Base-by-base conservation (phyloP, 768 basidiomycete species). In the Gloeophyllum trabeum region DNA sequence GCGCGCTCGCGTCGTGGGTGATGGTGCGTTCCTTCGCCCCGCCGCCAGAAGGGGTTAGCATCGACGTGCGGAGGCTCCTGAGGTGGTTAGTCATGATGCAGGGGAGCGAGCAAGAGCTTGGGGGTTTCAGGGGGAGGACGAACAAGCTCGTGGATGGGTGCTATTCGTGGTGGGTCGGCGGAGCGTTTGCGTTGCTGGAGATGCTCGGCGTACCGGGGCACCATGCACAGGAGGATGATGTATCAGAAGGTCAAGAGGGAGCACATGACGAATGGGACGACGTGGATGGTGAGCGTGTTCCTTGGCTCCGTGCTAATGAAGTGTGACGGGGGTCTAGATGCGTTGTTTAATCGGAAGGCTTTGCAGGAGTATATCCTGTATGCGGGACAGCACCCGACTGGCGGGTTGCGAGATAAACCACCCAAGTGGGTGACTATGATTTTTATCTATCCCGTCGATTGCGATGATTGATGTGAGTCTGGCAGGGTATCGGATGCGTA, bases 141-240 rank as follows among this genome's bases (percentile, higher is more conserved):
- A 99, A 98, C 58, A 99, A 99, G 59, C 73, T 99, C n/a, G 94
- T 99, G 0, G 96, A 99, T 53, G 96, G 94, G 3, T 99, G 96
- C 60, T 99, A 99, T 60, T 81, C 85, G n/a, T 99, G 96, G 96
- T 99, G 94, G 96, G 87, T 90, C 19, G 96, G 89, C 2, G 93
- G 93, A 0, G 72, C 83, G 13, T 88, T 96, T 55, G 69, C 74
- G 0, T 62, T 97, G 5, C 61, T 96, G 0, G 86, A 87, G 44
- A 76, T 74, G 21, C 52, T 78, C 46, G 42, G 68, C 52, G 14
- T 71, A 65, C 49, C 58, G 62, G 21, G 58, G 56, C n/a, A 53
- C 3, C 46, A 51, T 1, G 48, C 52, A 26, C 60, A 63, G 1
- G 62, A 56, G 4, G 64, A 60, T 20, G 81, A 80, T 76, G 67